phyloP scores from a whole-genome alignment of 352 stramenopile genomes.

The Phytophthora vignae region DNA sequence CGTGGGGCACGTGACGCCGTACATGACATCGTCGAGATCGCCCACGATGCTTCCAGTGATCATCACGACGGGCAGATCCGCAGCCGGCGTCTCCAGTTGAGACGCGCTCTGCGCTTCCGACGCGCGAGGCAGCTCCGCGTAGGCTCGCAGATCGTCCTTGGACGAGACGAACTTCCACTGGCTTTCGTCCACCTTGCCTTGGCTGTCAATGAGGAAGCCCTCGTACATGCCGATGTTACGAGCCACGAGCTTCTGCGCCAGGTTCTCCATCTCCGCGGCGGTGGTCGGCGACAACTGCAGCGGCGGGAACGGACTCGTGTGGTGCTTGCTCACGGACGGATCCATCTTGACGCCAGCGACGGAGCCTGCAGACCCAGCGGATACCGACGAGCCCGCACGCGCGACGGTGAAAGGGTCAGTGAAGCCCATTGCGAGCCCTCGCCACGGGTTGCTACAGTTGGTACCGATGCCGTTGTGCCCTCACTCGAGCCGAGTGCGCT shows the following conservation, averaged over 20 bases:
- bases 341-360: conserved; percentile 12
- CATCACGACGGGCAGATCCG: conserved; percentile 41
- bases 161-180: conserved; percentile 42
- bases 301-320: conserved; percentile 44
- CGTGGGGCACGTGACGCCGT: conserved; percentile 39
- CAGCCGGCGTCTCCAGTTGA: conserved; percentile 18
- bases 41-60: conserved; percentile 41
- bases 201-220: conserved; percentile 38
- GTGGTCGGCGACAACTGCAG: conserved; percentile 37
- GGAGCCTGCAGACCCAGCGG: conserved; percentile 4
- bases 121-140: conserved; percentile 22
- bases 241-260: conserved; percentile 38
- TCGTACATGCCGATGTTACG: conserved; percentile 43
- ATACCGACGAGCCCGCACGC: conserved; percentile 10
- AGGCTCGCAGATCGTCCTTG: conserved; percentile 39
- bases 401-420: conserved; percentile 28
- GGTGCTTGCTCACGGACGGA: conserved; percentile 28
- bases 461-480: conserved; percentile 28
- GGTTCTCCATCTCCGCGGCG: conserved; percentile 23
- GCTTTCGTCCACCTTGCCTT: conserved; percentile 36
- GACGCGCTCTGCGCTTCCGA: conserved; percentile 3
- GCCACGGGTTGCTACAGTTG: not conserved
- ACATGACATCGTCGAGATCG: conserved; percentile 52
- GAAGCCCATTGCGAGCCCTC: conserved; percentile 25
- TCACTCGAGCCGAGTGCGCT: conserved; percentile 2